Base-by-base conservation (phyloP, 495 filamentous ascomycete species). In the Lepidopterella palustris region DNA sequence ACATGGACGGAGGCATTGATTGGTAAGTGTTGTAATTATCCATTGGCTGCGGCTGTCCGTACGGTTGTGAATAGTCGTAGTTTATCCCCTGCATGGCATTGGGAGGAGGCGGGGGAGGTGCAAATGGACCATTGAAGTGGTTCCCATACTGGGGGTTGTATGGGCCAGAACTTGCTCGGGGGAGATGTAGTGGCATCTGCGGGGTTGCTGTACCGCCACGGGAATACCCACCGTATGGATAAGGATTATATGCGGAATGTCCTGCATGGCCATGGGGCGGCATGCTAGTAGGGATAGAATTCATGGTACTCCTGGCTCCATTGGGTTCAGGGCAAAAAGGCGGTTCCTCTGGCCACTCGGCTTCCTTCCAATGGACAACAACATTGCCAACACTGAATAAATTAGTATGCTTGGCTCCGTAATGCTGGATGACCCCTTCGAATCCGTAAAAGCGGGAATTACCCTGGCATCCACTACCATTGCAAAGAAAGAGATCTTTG, bases 351-450 rank as follows among this genome's bases (percentile, higher is more conserved):
- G 88, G 88, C 88, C 88, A 92, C 67, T 89, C 86, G 1, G 86
- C 78, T 68, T 82, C 67, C 58, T 68, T 81, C 88, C 88, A 92
- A 68, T 85, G 77, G 3, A 90, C 84, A 23, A 88, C 81, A 25
- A 85, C 74, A 66, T 77, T 87, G 26, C 85, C 87, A 18, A 78
- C 68, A 65, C 86, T 89, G 24, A 90, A 80, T 29, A 75, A 69
- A 35, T 63, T 83, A 45, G 86, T 89, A 61, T 92, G 88, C 70
- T 91, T 92, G 15, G 87, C 86, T 18, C 85, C 85, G 69, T 83
- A 91, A 70, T 92, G 88, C 59, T 92, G 87, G 42, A 91, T 82
- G 2, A 90, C 81, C 6, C 83, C 83, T 70, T 91, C 86, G 63
- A 92, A 87, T 3, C 82, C 84, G 64, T 87, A 90, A 20, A 78